A percentile compares a stretch with the other conserved stretches of the same genome.
These are phyloP conservation scores for Sphenostylis stenocarpa DNA, from an alignment of 306 rosid genomes.

Conservation along the genomic window DNA sequence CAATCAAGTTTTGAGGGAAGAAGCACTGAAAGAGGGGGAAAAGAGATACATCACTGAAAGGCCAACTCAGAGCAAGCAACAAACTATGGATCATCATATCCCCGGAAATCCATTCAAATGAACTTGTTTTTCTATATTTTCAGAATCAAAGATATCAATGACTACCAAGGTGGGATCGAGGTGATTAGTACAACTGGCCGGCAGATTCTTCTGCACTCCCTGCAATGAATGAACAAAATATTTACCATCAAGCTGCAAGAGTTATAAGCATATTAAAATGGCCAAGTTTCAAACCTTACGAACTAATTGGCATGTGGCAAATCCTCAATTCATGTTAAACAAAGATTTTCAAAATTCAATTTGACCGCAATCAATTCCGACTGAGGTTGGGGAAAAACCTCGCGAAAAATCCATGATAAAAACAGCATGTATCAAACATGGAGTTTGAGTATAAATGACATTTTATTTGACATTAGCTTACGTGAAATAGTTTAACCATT, in stretches of 20 bases:
- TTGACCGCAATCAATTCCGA: background rate
- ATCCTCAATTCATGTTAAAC: slow-evolving; percentile 8
- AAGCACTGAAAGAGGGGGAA: slow-evolving; percentile 63
- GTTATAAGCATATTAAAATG: slow-evolving; percentile 13
- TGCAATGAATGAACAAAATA: slow-evolving; percentile 39
- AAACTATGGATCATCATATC: slow-evolving; percentile 1
- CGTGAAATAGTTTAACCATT: slow-evolving; percentile 1
- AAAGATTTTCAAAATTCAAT: slow-evolving; percentile 2
- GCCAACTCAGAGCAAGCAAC: slow-evolving; percentile 24
- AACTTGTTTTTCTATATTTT: slow-evolving; percentile 3
- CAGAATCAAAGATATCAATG: slow-evolving; percentile 14
- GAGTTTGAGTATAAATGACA: background rate
- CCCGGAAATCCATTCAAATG: slow-evolving; percentile 30
- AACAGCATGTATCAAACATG: slow-evolving; percentile 15
- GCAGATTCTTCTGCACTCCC: slow-evolving; percentile 63
- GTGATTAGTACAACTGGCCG: slow-evolving; percentile 60
- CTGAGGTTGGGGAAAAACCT: background rate
- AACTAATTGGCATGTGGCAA: background rate
- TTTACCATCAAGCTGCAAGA: slow-evolving; percentile 2
- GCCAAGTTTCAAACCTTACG: slow-evolving; percentile 17
- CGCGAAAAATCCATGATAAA: background rate
- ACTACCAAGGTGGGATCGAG: slow-evolving; percentile 87
- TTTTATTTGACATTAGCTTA: slow-evolving; percentile 8
- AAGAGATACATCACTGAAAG: background rate
- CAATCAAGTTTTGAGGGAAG: slow-evolving; percentile 86